These are phyloP conservation scores for Eleusine coracana DNA, from an alignment of 176 grass and related monocot genomes.

Conservation along the genomic window DNA sequence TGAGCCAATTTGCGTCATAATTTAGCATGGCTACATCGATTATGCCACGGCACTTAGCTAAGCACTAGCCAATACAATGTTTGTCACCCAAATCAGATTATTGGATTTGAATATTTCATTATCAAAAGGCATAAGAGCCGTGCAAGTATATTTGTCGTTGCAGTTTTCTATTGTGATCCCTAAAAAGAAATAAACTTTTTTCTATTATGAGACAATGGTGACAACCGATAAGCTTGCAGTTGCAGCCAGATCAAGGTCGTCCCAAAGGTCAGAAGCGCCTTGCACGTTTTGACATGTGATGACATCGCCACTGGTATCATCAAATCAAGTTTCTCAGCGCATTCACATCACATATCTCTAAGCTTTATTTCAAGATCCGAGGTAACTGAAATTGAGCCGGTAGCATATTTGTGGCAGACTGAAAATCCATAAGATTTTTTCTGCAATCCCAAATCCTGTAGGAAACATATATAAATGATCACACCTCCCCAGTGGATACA, in stretches of 20 bases:
- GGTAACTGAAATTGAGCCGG: background rate
- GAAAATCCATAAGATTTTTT: background rate
- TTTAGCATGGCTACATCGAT: background rate
- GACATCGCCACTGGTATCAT: background rate
- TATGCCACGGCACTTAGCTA: constrained; percentile 6
- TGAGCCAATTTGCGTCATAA: background rate
- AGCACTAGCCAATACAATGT: background rate
- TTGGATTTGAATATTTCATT: background rate
- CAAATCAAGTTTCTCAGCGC: background rate
- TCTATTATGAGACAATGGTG: background rate
- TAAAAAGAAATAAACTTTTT: background rate
- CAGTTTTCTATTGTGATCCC: constrained; percentile 9
- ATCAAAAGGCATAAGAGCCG: constrained; percentile 24
- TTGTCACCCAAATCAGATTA: constrained; percentile 15
- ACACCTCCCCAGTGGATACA: background rate
- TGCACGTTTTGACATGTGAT: background rate
- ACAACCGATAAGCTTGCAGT: background rate
- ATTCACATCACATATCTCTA: background rate
- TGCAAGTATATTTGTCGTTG: constrained; percentile 23
- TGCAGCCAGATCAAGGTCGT: background rate
- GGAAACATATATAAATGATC: background rate
- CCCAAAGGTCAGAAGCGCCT: background rate
- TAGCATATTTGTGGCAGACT: background rate
- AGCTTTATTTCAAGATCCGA: background rate
- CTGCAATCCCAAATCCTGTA: background rate